These are phyloP conservation scores for Eucalyptus curtisii DNA, from an alignment of 345 rosid genomes.

Conservation along the genomic window DNA sequence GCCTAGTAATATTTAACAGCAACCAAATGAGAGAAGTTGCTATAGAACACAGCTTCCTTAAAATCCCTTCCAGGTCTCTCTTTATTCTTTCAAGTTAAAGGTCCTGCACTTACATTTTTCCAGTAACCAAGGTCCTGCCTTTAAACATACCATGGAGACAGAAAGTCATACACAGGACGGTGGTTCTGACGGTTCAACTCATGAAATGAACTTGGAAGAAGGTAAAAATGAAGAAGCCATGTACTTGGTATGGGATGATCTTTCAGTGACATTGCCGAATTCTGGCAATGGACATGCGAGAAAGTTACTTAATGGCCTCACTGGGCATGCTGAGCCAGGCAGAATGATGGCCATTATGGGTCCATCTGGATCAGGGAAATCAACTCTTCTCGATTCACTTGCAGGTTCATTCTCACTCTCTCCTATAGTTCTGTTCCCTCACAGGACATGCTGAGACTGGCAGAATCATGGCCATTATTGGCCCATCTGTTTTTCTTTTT, in stretches of 20 bases:
- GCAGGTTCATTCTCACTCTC: constrained; percentile 35
- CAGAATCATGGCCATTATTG: constrained; percentile 58
- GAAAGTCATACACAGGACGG: background rate
- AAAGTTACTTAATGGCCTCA: constrained; percentile 65
- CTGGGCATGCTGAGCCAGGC: constrained; percentile 89
- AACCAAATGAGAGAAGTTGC: background rate
- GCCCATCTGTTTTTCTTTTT: background rate
- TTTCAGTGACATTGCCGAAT: constrained; percentile 60
- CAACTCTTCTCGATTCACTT: constrained; percentile 89
- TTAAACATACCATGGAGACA: background rate
- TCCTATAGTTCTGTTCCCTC: background rate
- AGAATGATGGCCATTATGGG: constrained; percentile 93
- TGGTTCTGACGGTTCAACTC: background rate
- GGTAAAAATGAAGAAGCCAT: constrained; percentile 1
- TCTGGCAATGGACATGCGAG: constrained; percentile 49
- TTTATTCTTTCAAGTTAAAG: background rate
- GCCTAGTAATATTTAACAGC: background rate
- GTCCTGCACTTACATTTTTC: background rate
- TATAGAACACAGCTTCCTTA: background rate
- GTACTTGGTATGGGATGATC: constrained; percentile 75
- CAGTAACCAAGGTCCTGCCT: background rate
- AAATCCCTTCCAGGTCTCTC: background rate
- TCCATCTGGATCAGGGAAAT: constrained; percentile 92
- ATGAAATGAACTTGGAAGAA: background rate
- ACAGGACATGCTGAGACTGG: constrained; percentile 74